Percentiles rank a stretch among this genome's conserved stretches.
Evolutionary conservation across 2,329 filamentous ascomycete species (phyloP).

Genomic region (Fulvia fulva): DNA sequence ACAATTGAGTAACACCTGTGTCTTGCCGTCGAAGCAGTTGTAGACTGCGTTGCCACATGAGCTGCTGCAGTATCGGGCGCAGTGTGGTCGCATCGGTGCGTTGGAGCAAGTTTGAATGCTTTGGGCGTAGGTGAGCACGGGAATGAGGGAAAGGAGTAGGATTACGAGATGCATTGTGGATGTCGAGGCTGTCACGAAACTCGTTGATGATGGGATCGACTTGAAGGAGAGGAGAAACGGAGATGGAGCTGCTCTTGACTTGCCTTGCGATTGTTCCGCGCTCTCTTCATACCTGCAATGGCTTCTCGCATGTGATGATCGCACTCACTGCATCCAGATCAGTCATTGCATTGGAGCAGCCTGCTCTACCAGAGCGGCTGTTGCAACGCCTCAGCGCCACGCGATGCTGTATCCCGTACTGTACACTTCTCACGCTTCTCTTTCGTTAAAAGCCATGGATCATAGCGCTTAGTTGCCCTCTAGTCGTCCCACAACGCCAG

Average conservation of each 20-base stretch:
- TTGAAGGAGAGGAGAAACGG: too few species aligned
- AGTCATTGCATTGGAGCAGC: neutral
- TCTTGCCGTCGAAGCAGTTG: neutral
- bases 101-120: neutral
- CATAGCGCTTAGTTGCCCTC: constrained; percentile 41
- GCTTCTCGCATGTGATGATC: too few species aligned
- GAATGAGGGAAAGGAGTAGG: neutral
- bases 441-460: neutral
- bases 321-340: neutral
- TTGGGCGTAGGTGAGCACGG: neutral
- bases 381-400: constrained; percentile 2
- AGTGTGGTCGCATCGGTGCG: neutral
- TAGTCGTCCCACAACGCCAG: constrained; percentile 79
- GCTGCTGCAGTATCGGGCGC: neutral
- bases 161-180: too few species aligned
- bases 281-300: too few species aligned
- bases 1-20: neutral
- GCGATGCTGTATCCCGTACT: constrained; percentile 20
- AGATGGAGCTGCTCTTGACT: too few species aligned
- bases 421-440: constrained; percentile 14
- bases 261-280: too few species aligned
- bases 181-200: neutral
- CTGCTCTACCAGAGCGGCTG: neutral
- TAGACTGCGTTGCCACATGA: neutral
- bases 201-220: too few species aligned